Base-by-base conservation (phyloP, 2,329 filamentous ascomycete genomes). In the Huntiella moniliformis region DNA sequence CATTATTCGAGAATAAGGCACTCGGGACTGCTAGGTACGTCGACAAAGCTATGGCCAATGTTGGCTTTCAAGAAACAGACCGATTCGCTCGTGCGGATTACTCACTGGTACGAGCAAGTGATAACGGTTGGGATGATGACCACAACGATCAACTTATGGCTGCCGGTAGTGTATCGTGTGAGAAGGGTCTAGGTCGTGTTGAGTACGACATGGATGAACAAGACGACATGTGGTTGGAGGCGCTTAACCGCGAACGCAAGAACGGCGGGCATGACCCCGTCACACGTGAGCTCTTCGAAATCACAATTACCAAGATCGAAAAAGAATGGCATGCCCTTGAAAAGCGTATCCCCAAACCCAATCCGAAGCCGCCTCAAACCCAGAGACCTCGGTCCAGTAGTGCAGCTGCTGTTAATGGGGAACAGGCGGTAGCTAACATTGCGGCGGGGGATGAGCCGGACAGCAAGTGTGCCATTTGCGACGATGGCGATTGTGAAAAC, bases 171-270 rank as follows among this genome's bases (percentile, higher is more conserved):
- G 53, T 55, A 10, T 45, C 50, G 39, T 54, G 56, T 18, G 56
- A 58, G 42, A 55, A 66, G 13, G 56, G 58, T 33, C 71, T 92
- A 35, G 84, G 85, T 10, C 78, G 84, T 47, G 91, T 98, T 15
- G 91, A 98, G 59, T 98, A 98, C 59, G 91, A 98, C 60, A 98
- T 98, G 91, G 91, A 98, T 57, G 91, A 98, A 62, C 91, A 98
- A 57, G 91, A 98, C 59, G 86, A 94, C 53, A 85, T 87, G 64
- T 98, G 91, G 91, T 67, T 98, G 18, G 82, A 91, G 54, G 74
- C 77, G 35, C 76, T 88, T 58, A 98, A 98, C 55, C 64, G 67
- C 10, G 77, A 82, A 55, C 76, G 91, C 48, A 82, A 78, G 57
- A 70, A 73, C 17, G 74, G 81, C 53, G 77, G 79, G 39, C 74